Percentiles rank a stretch among this genome's conserved stretches.
Evolutionary conservation across 2,329 filamentous ascomycete genomes (phyloP).

Genomic region (Macrophomina phaseolina): DNA sequence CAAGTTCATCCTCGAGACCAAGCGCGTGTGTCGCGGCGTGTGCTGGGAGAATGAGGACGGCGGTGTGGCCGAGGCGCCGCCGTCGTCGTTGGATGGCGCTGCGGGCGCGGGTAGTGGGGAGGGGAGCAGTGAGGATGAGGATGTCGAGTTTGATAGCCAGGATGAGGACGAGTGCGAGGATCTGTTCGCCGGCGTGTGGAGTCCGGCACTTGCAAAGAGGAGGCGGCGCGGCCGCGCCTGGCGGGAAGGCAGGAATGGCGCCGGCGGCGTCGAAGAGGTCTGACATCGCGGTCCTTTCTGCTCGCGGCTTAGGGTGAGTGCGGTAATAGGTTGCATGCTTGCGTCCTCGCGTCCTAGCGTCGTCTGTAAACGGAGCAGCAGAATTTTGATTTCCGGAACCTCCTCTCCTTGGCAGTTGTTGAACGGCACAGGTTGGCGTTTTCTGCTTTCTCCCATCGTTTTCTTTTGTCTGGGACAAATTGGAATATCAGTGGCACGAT

Average conservation of each 20-base stretch:
- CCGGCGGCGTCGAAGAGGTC: conserved; percentile 21
- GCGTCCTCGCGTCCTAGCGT: neutral
- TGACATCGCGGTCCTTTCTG: neutral
- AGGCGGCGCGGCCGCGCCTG: conserved; percentile 41
- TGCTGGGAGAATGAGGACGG: conserved; percentile 57
- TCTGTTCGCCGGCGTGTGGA: conserved; percentile 68
- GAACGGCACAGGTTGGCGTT: conserved; percentile 6
- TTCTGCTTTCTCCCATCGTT: neutral
- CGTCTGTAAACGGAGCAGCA: neutral
- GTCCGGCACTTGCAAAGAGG: conserved; percentile 57
- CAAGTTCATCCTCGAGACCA: conserved; percentile 70
- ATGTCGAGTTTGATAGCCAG: conserved; percentile 67
- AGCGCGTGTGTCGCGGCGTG: conserved; percentile 55
- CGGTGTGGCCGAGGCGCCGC: neutral
- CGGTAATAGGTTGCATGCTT: neutral
- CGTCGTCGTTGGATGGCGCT: neutral
- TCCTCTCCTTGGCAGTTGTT: neutral
- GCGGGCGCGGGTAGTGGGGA: conserved; percentile 18
- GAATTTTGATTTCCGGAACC: neutral
- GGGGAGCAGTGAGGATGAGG: conserved; percentile 33
- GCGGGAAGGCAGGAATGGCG: conserved; percentile 22
- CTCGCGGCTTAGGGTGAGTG: neutral
- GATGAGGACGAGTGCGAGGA: conserved; percentile 72
- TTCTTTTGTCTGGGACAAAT: neutral
- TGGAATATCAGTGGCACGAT: conserved; percentile 6